phyloP scores from a whole-genome alignment of 2,329 filamentous ascomycete species.

The Esteya vermicola region DNA sequence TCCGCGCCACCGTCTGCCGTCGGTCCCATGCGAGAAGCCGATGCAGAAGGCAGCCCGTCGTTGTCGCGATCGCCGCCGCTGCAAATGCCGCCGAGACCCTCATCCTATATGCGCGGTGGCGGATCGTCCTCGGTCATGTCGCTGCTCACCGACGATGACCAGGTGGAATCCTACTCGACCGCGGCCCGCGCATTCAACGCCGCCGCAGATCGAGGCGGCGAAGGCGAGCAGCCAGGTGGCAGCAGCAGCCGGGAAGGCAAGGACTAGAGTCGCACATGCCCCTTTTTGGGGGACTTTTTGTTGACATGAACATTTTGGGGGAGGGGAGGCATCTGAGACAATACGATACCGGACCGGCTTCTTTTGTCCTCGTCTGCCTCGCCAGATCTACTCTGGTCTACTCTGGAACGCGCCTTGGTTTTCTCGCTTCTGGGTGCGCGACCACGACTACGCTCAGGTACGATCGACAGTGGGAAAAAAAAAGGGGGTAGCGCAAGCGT shows the following conservation, averaged over 20 bases:
- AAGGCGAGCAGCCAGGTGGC: too few species aligned
- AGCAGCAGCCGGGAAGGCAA: not conserved
- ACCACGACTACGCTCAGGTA: not conserved
- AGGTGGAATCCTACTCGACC: too few species aligned
- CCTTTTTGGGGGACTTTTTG: too few species aligned
- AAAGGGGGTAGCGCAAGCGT: not conserved
- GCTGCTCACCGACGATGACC: too few species aligned
- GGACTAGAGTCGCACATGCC: not conserved
- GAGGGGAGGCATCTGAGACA: too few species aligned
- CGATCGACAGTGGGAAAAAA: slow-evolving; percentile 1
- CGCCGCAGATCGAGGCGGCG: too few species aligned
- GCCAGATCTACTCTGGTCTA: not conserved
- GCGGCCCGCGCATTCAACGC: too few species aligned
- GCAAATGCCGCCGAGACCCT: slow-evolving; percentile 1
- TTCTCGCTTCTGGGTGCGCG: not conserved
- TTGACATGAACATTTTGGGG: too few species aligned
- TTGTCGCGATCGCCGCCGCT: not conserved
- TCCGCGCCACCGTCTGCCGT: slow-evolving; percentile 19
- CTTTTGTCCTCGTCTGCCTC: not conserved
- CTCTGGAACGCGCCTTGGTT: too few species aligned
- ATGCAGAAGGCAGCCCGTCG: slow-evolving; percentile 13
- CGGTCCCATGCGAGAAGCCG: slow-evolving; percentile 18
- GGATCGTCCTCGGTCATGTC: too few species aligned
- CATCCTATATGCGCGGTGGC: too few species aligned
- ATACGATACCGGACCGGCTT: not conserved